Base-by-base conservation (phyloP, 1,139 yeast genomes). In the Geotrichum macrosporum region DNA sequence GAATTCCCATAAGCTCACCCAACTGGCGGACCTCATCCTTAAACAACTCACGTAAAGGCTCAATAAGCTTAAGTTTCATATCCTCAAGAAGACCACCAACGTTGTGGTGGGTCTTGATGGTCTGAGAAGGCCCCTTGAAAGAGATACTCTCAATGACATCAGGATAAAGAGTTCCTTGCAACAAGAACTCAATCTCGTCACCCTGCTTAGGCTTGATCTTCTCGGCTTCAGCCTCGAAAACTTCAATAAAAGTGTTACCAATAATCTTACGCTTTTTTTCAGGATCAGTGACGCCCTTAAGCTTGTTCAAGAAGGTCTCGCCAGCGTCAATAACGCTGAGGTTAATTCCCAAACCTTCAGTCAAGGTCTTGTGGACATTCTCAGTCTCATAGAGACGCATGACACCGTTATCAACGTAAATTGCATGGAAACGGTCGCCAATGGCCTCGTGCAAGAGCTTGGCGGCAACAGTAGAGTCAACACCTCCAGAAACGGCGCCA, bases 401-500 rank as follows among this genome's bases (percentile, higher is more conserved):
- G 62, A 92, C 92, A 69, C 99, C 99, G 66, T 92, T 92, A 72
- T 92, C 98, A 54, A 92, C 99, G 65, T 88, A 78, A 61, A 92
- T 88, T 53, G 98, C 99, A 63, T 92, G 99, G 84, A 92, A 92
- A 69, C 98, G 81, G 64, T 86, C 94, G 65, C 99, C 99, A 68
- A 92, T 92, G 56, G 98, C 98, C 72, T 86, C 96, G 57, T 88
- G 84, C 95, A 92, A 84, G 66, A 92, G 78, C 75, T 92, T 92
- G 57, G 99, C 96, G 57, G 97, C 99, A 53, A 94, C 98, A 41
- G 99, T 92, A 48, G 98, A 92, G 71, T 92, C 99, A 55, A 94
- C 98, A 74, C 99, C 98, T 64, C 99, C 99, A 52, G 96, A 86
- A 59, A 92, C 98, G 48, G 99, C 99, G 72, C 99, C 99, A 65